Evolutionary conservation across 495 filamentous ascomycete genomes (phyloP), one percentile per base, ranked within the genome.

Genomic region (Aspergillus panamensis): DNA sequence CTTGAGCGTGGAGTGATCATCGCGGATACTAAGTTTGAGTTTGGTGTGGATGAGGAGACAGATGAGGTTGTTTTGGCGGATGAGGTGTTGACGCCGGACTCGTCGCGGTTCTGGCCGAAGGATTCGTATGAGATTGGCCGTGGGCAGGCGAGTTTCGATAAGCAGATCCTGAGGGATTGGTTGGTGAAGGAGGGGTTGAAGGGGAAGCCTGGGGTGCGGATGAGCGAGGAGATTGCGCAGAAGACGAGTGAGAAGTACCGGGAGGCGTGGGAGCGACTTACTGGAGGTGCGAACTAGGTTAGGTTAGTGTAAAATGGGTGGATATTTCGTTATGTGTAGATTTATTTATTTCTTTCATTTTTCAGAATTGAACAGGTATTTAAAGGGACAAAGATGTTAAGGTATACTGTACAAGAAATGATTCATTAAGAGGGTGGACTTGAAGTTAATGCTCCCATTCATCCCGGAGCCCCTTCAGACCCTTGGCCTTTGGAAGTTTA

Each of bases 151-250:
- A 92, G 88, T 72, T 92, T 87, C 54, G 93, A 97, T 68, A 97
- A 98, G 82, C 94, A 97, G 80, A 88, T 81, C 62, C 62, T 97
- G 66, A 77, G 93, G 19, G 87, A 97, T 72, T 98, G 92, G 92
- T 71, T 98, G 68, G 86, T 83, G 0, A 65, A 63, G 37, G 75
- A 85, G 55, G 88, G 88, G 1, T 66, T 93, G 37, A 87, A 90
- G 73, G 87, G 87, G 5, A 86, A 86, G 70, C 71, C 82, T 29
- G 84, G 84, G 8, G 84, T 91, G 13, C 73, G 73, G 48, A 84
- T 95, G 77, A 85, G 82, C 6, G 77, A 82, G 19, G 83, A 87
- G 40, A 77, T 92, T 55, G 81, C 78, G 30, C 66, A 75, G 64
- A 80, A 81, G 67, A 93, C 88, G 14, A 76, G 71, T 37, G 78